Evolutionary conservation across 2,329 filamentous ascomycete species (phyloP), one percentile per base, ranked within the genome.

Genomic region (Colletotrichum chrysophilum): DNA sequence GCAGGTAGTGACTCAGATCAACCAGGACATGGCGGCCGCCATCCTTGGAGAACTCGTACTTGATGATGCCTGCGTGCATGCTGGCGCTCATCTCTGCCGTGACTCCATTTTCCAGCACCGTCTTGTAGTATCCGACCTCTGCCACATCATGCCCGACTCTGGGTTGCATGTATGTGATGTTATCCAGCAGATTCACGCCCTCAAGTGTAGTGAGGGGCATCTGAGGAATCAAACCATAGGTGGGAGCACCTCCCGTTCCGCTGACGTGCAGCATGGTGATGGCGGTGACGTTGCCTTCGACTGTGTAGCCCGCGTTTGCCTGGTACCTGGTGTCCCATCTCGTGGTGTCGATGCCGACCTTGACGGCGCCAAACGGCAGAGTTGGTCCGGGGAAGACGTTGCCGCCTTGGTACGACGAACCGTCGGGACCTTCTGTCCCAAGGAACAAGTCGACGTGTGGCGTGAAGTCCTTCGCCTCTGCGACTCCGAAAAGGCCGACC

Each of bases 191-290:
- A 74, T 83, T 84, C 55, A 89, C 81, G 7, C 82, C 80, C 1
- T 87, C 86, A 3, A 88, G 76, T 2, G 77, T 82, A 4, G 81
- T 82, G 10, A 89, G 80, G 0, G 87, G 88, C 80, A 89, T 84
- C 75, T 89, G 88, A 1, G 87, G 84, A 43, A 89, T 86, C 6
- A 91, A 84, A 1, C 90, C 91, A 73, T 92, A 92, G 72, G 91
- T 92, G 0, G 91, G 89, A 12, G 87, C 87, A 1, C 91, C 91
- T 16, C 91, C 91, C 0, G 90, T 92, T 1, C 90, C 90, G 69
- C 86, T 87, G 76, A 90, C 89, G 73, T 91, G 89, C 81, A 90
- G 86, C 86, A 90, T 87, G 24, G 86, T 88, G 77, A 89, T 87
- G 4, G 84, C 88, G 0, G 87, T 88, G 66, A 89, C 87, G 18